Conservation (phyloP, 2,329 filamentous ascomycete species). For the Beauveria sp. region DNA sequence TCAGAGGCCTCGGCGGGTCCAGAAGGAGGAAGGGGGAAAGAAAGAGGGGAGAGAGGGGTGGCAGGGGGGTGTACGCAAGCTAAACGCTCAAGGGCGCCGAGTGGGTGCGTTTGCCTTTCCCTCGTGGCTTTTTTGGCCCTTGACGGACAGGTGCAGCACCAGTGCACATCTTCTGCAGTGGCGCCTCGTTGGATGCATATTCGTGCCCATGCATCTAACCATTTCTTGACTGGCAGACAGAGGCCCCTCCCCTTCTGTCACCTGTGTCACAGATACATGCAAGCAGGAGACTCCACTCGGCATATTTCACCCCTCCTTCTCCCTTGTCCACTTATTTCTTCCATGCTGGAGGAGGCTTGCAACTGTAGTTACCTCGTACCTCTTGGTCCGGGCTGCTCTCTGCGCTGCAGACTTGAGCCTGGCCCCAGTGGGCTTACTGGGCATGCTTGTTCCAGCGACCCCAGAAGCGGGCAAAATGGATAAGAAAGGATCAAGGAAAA, state of each 20-base stretch:
- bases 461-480: neutral
- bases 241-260: neutral
- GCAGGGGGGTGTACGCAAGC: neutral
- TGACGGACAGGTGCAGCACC: neutral
- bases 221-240: neutral
- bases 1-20: neutral
- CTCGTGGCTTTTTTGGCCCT: conserved; percentile 3
- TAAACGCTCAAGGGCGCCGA: too few relatives aligned
- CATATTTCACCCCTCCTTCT: neutral
- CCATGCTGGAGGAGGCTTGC: neutral
- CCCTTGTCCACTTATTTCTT: neutral
- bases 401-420: neutral
- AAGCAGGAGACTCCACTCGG: neutral
- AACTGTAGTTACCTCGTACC: neutral
- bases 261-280: neutral
- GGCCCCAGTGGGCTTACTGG: neutral
- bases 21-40: neutral
- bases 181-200: conserved; percentile 5
- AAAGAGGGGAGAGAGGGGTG: neutral
- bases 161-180: neutral
- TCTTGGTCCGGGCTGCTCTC: neutral
- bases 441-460: neutral
- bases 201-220: neutral
- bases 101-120: neutral
- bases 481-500: neutral